These are phyloP conservation scores for Ajuga reptans DNA, from an alignment of 305 asterid genomes.

Conservation along the genomic window DNA sequence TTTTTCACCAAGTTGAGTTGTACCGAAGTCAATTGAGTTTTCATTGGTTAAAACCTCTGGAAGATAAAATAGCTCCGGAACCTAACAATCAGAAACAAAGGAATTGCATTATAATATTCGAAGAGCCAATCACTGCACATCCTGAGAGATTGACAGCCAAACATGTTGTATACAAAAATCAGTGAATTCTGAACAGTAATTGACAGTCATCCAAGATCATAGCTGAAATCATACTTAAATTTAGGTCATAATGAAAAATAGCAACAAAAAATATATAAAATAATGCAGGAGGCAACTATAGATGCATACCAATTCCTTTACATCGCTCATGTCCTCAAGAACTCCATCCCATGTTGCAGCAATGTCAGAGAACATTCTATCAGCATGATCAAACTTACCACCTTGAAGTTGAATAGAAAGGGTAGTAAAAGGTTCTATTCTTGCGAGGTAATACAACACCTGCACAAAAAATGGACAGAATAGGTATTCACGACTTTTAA, in stretches of 20 bases:
- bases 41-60: constrained; percentile 84
- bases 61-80: constrained; percentile 94
- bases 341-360: constrained; percentile 94
- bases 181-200: constrained; percentile 3
- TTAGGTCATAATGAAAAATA: background rate
- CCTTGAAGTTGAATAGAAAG: constrained; percentile 97
- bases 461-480: constrained; percentile 27
- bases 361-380: constrained; percentile 92
- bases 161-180: background rate
- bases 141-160: constrained; percentile 18
- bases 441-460: constrained; percentile 87
- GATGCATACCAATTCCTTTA: constrained; percentile 77
- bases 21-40: constrained; percentile 84
- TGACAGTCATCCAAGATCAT: constrained; percentile 10
- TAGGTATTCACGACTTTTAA: constrained; percentile 18
- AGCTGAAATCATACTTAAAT: constrained; percentile 2
- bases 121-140: constrained; percentile 7
- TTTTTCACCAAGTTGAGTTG: constrained; percentile 95
- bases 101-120: constrained; percentile 17
- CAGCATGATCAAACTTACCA: constrained; percentile 97
- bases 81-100: constrained; percentile 41
- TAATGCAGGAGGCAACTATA: constrained; percentile 12
- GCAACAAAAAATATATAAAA: background rate
- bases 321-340: constrained; percentile 98
- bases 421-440: constrained; percentile 96